These are phyloP conservation scores for Raffaelea arxii DNA, from an alignment of 2,329 filamentous ascomycete species.

Conservation along the genomic window DNA sequence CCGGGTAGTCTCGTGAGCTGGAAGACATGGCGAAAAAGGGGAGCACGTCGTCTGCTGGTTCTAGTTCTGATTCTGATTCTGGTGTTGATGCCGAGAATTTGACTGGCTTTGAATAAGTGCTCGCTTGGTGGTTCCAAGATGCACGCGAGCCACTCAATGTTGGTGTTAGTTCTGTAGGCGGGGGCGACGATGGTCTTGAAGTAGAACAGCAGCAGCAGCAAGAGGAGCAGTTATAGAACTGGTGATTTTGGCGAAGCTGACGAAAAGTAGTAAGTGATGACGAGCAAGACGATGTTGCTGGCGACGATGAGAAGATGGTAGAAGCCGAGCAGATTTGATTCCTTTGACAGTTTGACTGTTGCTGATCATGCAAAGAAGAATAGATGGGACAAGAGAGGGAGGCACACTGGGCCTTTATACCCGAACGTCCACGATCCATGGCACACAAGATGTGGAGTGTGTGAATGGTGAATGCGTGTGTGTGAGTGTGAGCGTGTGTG, in stretches of 20 bases:
- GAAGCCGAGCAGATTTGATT: too few species aligned
- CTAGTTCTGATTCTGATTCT: not conserved
- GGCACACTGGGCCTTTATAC: constrained; percentile 10
- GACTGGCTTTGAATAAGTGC: too few species aligned
- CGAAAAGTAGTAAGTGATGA: not conserved
- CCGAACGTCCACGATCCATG: constrained; percentile 1
- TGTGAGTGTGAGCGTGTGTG: not conserved
- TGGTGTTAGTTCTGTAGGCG: too few species aligned
- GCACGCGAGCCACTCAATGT: too few species aligned
- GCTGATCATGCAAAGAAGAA: constrained; percentile 2
- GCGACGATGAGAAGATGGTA: not conserved
- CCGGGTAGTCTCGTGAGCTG: not conserved
- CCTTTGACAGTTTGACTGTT: too few species aligned
- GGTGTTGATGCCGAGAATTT: not conserved
- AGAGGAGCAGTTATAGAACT: not conserved
- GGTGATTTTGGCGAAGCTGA: not conserved
- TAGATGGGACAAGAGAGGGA: constrained; percentile 3
- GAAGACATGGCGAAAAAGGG: not conserved
- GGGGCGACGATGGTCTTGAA: too few species aligned
- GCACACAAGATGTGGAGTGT: not conserved
- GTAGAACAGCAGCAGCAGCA: not conserved
- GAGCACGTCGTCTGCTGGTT: not conserved
- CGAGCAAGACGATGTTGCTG: not conserved
- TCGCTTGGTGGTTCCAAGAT: too few species aligned
- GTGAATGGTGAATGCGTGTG: not conserved